A percentile compares a stretch with the other conserved stretches of the same genome.
These are phyloP conservation scores for Pythium phragmiticola DNA, from an alignment of 352 stramenopile species.

Conservation along the genomic window DNA sequence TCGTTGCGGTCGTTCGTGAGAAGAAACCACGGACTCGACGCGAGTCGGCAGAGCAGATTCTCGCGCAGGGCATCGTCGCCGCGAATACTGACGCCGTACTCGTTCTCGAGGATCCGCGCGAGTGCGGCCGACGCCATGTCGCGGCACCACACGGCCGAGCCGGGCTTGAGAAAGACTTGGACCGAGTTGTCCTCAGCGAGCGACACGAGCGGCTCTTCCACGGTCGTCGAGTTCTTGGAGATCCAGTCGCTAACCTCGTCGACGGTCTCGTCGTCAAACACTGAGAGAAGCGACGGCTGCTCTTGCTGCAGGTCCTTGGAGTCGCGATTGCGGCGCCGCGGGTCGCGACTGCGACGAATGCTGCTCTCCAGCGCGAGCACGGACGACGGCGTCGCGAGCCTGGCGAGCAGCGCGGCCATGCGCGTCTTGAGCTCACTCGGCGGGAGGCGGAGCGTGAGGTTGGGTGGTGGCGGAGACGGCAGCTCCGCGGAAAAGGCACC, in stretches of 20 bases:
- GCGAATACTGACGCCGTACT: conserved; percentile 67
- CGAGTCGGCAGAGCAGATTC: conserved; percentile 65
- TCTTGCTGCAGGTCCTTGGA: conserved; percentile 26
- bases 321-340: conserved; percentile 39
- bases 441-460: conserved; percentile 62
- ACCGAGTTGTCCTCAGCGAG: conserved; percentile 74
- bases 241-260: conserved; percentile 79
- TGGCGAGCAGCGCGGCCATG: conserved; percentile 52
- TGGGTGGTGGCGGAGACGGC: conserved; percentile 42
- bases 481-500: conserved; percentile 64
- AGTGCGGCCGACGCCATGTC: conserved; percentile 74
- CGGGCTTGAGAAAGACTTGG: conserved; percentile 72
- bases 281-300: conserved; percentile 46
- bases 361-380: conserved; percentile 70
- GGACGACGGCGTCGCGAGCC: conserved; percentile 76
- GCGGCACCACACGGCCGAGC: conserved; percentile 54
- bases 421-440: conserved; percentile 75
- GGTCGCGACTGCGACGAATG: conserved; percentile 66
- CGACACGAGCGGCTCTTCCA: conserved; percentile 76
- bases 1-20: conserved; percentile 43
- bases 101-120: conserved; percentile 69
- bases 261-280: conserved; percentile 64
- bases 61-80: conserved; percentile 64
- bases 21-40: conserved; percentile 60
- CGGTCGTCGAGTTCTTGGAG: conserved; percentile 74